Base-by-base conservation (phyloP, 1,284 basidiomycete species). In the Apiotrichum gamsii region DNA sequence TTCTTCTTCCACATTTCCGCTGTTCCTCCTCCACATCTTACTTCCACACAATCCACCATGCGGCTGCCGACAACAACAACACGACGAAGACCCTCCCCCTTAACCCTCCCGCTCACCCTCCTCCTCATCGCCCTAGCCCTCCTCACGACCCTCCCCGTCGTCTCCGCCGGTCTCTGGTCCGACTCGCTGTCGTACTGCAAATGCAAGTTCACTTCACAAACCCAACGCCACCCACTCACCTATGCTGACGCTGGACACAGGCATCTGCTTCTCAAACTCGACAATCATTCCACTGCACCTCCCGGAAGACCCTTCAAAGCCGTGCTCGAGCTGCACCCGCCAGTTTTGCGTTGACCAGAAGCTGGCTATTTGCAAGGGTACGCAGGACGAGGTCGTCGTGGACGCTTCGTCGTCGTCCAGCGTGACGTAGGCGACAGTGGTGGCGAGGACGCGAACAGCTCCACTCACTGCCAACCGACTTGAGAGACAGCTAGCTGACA, bases 281-380 rank as follows among this genome's bases (percentile, higher is more conserved):
- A 83, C 86, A 18, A 94, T 93, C 63, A 75, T 94, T 49, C 85
- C 82, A 35, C 77, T 95, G 54, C 82, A 83, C 59, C 79, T 81
- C 28, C 87, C 90, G 8, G 83, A 87, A 60, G 84, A 87, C 60
- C 86, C 87, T 2, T 80, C 80, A 23, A 88, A 93, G 68, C 90
- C 90, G 8, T 96, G 91, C 71, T 75, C 90, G 19, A 85, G 85
- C 6, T 96, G 91, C 69, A 95, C 90, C 10, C 88, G 90, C 61
- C 86, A 91, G 67, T 96, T 90, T 84, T 96, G 91, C 73, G 75
- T 93, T 43, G 90, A 94, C 64, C 91, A 90, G 71, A 90, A 91
- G 64, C 77, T 95, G 24, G 74, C 79, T 8, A 93, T 90, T 43
- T 95, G 91, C 57, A 60, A 60, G 54, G 67, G 71, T 61, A 44